Base-by-base conservation (phyloP, 495 filamentous ascomycete genomes). In the Aspergillus ellipticus region DNA sequence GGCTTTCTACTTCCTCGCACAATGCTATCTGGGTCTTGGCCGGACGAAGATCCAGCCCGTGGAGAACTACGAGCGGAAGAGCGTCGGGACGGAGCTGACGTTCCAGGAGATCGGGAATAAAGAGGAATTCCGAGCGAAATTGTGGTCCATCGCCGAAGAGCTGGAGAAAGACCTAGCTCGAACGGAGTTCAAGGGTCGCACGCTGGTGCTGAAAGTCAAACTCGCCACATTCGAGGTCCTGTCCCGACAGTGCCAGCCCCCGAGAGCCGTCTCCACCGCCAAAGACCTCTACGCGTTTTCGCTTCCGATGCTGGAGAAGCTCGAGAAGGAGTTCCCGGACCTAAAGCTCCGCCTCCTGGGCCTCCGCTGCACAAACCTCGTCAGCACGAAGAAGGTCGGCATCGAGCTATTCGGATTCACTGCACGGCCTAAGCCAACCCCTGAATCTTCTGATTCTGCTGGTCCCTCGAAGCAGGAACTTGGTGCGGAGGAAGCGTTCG, bases 141-240 rank as follows among this genome's bases (percentile, higher is more conserved):
- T 99, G 3, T 82, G 85, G 37, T 78, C 73, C 67, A 90, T 82
- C 2, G 90, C 95, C 0, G 87, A 93, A 57, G 94, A 96, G 66
- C 75, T 99, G 16, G 91, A 96, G 67, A 87, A 89, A 58, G 95
- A 97, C 65, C 77, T 97, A 62, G 68, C 73, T n/a, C 81, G 81
- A 17, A 89, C 88, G 4, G 81, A 89, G 58, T 89, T 90, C 70
- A 96, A 92, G 69, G 93, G 93, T 5, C 84, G 92, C 6, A 97
- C 95, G 1, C 70, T 98, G 3, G 87, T 89, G 20, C 69, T 99
- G 17, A 99, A 99, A 70, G 81, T 97, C 47, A 99, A 99, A 67
- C 75, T 97, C 10, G 90, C 96, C 62, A 95, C 89, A 0, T 99
- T 92, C 62, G 90, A 97, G 67, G 92, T 97, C 9, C 75, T 89